A percentile compares a stretch with the other conserved stretches of the same genome.
Conservation (phyloP, 371 early-diverging fungal genomes). For the Enteropsectra breve region DNA sequence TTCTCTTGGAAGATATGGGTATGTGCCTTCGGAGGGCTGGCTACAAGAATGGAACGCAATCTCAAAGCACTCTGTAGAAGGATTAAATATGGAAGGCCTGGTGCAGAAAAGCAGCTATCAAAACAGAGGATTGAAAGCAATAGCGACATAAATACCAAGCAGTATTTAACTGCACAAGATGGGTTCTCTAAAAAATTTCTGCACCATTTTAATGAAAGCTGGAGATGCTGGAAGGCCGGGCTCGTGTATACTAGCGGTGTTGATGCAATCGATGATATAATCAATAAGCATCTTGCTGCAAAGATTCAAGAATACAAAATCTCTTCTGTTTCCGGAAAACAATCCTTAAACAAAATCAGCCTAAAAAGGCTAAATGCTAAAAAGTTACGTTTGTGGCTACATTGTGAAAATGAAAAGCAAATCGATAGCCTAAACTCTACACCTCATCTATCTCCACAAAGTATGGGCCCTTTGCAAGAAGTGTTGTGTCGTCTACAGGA, state of each 20-base stretch:
- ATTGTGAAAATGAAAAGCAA: neutral
- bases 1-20: conserved; percentile 98
- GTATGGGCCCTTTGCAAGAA: too few relatives aligned
- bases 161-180: conserved; percentile 74
- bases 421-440: too few relatives aligned
- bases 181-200: conserved; percentile 80
- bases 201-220: conserved; percentile 89
- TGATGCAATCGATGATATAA: neutral
- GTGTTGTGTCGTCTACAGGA: too few relatives aligned
- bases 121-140: neutral
- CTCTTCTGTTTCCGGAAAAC: neutral
- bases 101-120: neutral
- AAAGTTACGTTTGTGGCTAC: neutral
- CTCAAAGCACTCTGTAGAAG: conserved; percentile 87
- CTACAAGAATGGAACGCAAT: conserved; percentile 88
- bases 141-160: neutral
- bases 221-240: conserved; percentile 95
- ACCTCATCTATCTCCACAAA: too few relatives aligned
- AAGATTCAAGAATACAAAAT: neutral
- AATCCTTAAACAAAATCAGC: neutral
- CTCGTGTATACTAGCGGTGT: conserved; percentile 72
- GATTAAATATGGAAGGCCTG: conserved; percentile 50
- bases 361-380: neutral
- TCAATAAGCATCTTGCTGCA: neutral
- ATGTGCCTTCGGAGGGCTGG: conserved; percentile 90